Conservation (phyloP, 2,329 filamentous ascomycete species). For the Alternaria incomplexa region DNA sequence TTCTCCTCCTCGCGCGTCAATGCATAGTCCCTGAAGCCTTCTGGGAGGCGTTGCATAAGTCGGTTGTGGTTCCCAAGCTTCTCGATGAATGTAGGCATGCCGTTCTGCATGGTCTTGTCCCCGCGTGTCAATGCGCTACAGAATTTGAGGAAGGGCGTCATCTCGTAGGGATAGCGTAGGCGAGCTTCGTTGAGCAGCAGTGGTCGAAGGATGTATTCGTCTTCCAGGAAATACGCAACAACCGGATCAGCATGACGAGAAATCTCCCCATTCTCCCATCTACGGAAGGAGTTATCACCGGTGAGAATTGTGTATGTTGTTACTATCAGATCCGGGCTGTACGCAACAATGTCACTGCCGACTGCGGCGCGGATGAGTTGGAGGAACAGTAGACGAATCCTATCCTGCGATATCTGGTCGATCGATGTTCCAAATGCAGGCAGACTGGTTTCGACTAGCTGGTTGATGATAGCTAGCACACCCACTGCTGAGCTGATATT, state of each 20-base stretch:
- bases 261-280: constrained; percentile 32
- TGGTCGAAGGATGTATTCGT: constrained; percentile 61
- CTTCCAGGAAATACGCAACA: constrained; percentile 61
- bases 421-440: constrained; percentile 56
- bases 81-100: constrained; percentile 61
- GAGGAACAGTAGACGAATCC: constrained; percentile 69
- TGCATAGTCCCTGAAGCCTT: constrained; percentile 74
- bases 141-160: constrained; percentile 76
- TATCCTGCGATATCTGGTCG: constrained; percentile 63
- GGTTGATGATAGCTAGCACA: constrained; percentile 33
- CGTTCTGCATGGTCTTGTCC: constrained; percentile 53
- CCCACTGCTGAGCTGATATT: constrained; percentile 30
- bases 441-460: constrained; percentile 33
- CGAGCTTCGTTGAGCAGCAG: constrained; percentile 71
- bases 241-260: constrained; percentile 42
- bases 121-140: constrained; percentile 67
- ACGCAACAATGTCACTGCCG: constrained; percentile 65
- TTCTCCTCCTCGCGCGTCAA: constrained; percentile 86
- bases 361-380: constrained; percentile 73
- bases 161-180: constrained; percentile 84
- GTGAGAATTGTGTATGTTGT: constrained; percentile 69
- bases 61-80: constrained; percentile 72
- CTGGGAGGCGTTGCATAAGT: constrained; percentile 79
- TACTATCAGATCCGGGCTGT: constrained; percentile 73
- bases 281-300: constrained; percentile 54